Evolutionary conservation across 2,329 filamentous ascomycete species (phyloP), one percentile per base, ranked within the genome.

Genomic region (Cercospora berteroae): DNA sequence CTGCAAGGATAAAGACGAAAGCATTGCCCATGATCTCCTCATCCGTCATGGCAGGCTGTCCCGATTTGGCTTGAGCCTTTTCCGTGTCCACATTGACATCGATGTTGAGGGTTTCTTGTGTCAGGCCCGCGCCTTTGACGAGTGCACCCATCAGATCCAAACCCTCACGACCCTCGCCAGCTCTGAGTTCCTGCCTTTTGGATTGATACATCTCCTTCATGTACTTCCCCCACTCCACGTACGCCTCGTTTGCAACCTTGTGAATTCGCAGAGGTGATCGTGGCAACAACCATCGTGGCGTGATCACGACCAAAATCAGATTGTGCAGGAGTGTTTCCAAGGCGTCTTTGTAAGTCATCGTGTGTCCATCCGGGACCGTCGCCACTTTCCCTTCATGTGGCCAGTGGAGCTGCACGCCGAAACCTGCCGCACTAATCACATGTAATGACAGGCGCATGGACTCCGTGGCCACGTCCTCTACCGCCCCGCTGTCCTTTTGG

Each of bases 21-120:
- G 90, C 87, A 74, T 93, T 93, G 60, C 90, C 90, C 29, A 91
- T 80, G 67, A 94, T 89, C 64, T 93, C 90, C 4, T 84, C 83
- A 69, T 88, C 86, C 5, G 80, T 83, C n/a, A 90, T 78, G 18
- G 78, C 77, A 5, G n/a, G 4, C 12, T 78, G 80, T 9, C 29
- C 23, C 25, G 84, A 79, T 85, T 83, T 10, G 36, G 66, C 50
- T 48, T 68, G 63, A 12, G 83, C 82, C 33, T 82, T 82, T 13
- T 83, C 79, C 3, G 76, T 75, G 64, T 77, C 77, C 33, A 77
- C 73, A 1, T 82, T 79, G 29, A 83, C 80, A 16, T 82, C 74
- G 10, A 81, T 79, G 50, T 81, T 82, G 57, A 81, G 81, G n/a
- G 62, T 63, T 63, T 75, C 66, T 13, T 71, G 59, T 0, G 73